A percentile compares a stretch with the other conserved stretches of the same genome.
Evolutionary conservation across 441 rosid genomes (phyloP).

Genomic region (Erysimum cheiri): DNA sequence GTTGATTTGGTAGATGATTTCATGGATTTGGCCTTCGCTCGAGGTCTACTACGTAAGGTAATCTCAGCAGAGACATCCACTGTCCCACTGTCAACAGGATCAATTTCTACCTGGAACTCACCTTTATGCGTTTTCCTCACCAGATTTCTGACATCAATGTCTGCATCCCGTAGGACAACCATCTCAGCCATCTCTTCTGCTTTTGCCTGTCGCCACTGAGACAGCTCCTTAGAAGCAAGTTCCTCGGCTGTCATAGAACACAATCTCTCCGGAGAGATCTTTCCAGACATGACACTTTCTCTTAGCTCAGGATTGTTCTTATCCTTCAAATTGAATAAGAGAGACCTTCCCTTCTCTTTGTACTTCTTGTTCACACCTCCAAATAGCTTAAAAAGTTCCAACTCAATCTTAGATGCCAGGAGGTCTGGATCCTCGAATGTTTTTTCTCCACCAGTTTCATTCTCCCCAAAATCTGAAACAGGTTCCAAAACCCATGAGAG

Average conservation of each 20-base stretch:
- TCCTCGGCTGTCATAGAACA: constrained; percentile 98
- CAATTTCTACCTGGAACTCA: constrained; percentile 92
- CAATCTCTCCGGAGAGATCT: constrained; percentile 70
- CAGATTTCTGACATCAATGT: constrained; percentile 78
- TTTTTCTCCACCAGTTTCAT: constrained; percentile 44
- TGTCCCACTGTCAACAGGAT: constrained; percentile 61
- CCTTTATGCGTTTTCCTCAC: constrained; percentile 99
- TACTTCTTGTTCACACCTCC: constrained; percentile 98
- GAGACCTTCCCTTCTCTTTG: constrained; percentile 93
- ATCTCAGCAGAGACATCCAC: constrained; percentile 69
- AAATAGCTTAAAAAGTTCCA: constrained; percentile 81
- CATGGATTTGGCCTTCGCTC: constrained; percentile 33
- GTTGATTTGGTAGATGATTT: constrained; percentile 42
- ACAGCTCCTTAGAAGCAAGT: constrained; percentile 97
- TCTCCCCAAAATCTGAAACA: constrained; percentile 50
- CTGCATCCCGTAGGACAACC: constrained; percentile 87
- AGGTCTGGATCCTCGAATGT: constrained; percentile 51
- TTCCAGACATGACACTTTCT: constrained; percentile 83
- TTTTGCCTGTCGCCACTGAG: constrained; percentile 97
- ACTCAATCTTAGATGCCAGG: constrained; percentile 78
- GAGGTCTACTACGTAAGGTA: constrained; percentile 44
- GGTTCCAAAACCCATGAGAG: constrained; percentile 87
- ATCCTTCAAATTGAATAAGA: constrained; percentile 91
- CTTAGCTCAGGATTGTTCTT: constrained; percentile 89
- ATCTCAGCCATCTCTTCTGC: constrained; percentile 96